Evolutionary conservation across 257 asterid genomes (phyloP).

Genomic region (Fraxinus cuspidata): DNA sequence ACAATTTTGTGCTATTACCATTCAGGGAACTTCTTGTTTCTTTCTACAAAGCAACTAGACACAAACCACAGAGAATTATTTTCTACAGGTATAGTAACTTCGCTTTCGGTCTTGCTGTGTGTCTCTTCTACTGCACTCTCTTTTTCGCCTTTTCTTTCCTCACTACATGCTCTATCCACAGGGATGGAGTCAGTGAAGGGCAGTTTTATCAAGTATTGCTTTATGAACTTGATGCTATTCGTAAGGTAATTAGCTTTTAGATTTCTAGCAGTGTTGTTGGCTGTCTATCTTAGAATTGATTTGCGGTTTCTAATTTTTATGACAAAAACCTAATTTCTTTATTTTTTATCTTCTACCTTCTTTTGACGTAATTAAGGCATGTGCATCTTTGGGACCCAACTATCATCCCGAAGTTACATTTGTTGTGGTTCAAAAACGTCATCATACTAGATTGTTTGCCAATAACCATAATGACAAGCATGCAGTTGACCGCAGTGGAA

Average conservation of each 20-base stretch:
- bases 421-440: constrained; percentile 95
- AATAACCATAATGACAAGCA: constrained; percentile 65
- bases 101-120: neutral
- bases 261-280: neutral
- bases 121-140: neutral
- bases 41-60: constrained; percentile 88
- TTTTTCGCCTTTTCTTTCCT: constrained; percentile 7
- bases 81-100: constrained; percentile 63
- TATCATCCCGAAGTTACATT: constrained; percentile 96
- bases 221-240: constrained; percentile 93
- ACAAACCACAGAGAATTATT: constrained; percentile 81
- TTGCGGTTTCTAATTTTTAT: neutral
- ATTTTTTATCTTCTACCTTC: neutral
- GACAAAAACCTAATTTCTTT: neutral
- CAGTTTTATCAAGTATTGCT: constrained; percentile 94
- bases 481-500: constrained; percentile 80
- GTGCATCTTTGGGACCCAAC: constrained; percentile 85
- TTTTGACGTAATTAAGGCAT: constrained; percentile 53
- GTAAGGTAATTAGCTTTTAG: constrained; percentile 52
- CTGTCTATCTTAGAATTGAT: neutral
- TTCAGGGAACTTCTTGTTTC: constrained; percentile 85
- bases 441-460: constrained; percentile 89
- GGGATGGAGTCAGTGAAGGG: constrained; percentile 98
- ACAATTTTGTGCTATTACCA: constrained; percentile 5
- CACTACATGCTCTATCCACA: constrained; percentile 24